Conservation (phyloP, 345 rosid species). For the Salix koriyanagi region DNA sequence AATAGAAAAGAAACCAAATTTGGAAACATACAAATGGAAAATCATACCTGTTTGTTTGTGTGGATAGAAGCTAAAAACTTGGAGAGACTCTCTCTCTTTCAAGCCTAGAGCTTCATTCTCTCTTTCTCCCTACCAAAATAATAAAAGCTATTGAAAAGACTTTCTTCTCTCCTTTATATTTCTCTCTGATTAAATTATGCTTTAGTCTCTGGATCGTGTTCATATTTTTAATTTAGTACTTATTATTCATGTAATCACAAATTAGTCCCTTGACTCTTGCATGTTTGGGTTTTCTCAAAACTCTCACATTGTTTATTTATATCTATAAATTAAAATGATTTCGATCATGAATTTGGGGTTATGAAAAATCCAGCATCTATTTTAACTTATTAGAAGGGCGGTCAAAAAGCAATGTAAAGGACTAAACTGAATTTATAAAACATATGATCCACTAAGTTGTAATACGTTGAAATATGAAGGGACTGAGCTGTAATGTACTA, state of each 20-base stretch:
- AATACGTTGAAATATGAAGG: background rate
- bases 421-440: too few relatives aligned
- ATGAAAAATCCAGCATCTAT: background rate
- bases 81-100: conserved; percentile 10
- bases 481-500: background rate
- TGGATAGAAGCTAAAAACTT: background rate
- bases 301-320: background rate
- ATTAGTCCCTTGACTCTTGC: background rate
- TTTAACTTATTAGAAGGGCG: too few relatives aligned
- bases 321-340: too few relatives aligned
- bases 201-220: background rate
- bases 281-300: background rate
- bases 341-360: too few relatives aligned
- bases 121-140: conserved; percentile 3
- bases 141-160: conserved; percentile 7
- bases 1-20: background rate
- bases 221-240: too few relatives aligned
- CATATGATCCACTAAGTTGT: too few relatives aligned
- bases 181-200: background rate
- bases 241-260: too few relatives aligned
- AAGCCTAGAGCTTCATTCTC: background rate
- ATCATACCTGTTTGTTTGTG: conserved; percentile 19
- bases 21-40: background rate
- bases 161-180: conserved; percentile 1
- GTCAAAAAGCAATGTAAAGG: background rate